These are phyloP conservation scores for Penicillium atrosanguineum DNA, from an alignment of 495 filamentous ascomycete genomes.

Conservation along the genomic window DNA sequence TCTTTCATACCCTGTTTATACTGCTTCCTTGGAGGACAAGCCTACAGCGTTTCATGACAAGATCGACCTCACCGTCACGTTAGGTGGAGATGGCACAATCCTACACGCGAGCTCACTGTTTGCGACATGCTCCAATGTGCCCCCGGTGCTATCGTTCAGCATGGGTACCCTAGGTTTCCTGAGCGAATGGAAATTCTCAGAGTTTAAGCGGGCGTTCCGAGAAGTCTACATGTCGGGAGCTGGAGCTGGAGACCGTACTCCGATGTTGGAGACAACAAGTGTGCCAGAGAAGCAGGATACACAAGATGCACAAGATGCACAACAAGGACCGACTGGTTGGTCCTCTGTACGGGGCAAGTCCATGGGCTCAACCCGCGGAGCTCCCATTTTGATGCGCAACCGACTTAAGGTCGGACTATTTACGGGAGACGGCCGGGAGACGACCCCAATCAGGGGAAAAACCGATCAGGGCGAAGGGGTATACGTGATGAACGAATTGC, in stretches of 20 bases:
- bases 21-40: constrained; percentile 33
- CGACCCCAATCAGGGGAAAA: constrained; percentile 40
- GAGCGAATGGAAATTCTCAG: constrained; percentile 92
- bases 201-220: constrained; percentile 85
- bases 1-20: constrained; percentile 76
- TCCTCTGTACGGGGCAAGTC: constrained; percentile 72
- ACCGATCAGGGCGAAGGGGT: constrained; percentile 46
- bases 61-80: constrained; percentile 80
- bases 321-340: constrained; percentile 56
- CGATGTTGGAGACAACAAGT: constrained; percentile 29
- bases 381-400: constrained; percentile 80
- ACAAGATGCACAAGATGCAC: constrained; percentile 14
- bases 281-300: constrained; percentile 9
- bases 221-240: constrained; percentile 93
- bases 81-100: constrained; percentile 96
- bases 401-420: constrained; percentile 81
- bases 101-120: constrained; percentile 89
- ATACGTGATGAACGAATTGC: constrained; percentile 93
- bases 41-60: constrained; percentile 55
- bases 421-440: constrained; percentile 53
- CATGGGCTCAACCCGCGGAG: constrained; percentile 70
- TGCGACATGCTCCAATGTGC: constrained; percentile 73
- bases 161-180: constrained; percentile 96
- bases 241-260: constrained; percentile 48
- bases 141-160: constrained; percentile 91